Evolutionary conservation across 345 rosid genomes (phyloP), one percentile per base, ranked within the genome.

Genomic region (Laguncularia racemosa): DNA sequence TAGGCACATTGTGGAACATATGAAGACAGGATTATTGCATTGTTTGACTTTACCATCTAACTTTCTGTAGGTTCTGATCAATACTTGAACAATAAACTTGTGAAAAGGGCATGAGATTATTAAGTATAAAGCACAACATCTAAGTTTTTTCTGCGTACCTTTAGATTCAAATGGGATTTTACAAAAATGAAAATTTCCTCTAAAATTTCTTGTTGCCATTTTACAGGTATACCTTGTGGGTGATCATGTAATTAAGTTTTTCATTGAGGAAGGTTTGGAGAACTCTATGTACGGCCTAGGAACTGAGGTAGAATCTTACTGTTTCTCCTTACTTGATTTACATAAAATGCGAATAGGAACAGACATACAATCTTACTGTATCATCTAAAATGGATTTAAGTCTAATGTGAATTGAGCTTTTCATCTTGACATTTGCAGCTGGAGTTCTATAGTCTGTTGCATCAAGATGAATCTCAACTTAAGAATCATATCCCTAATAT

Each of bases 251-350:
- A 78, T 89, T 54, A 92, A 92, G 76, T 73, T 92, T 58, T 84
- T 79, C 68, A 90, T 80, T 47, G 98, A 92, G 81, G 93, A 68
- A 54, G 98, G 98, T 40, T 64, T 81, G 59, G 96, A 92, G 76
- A 67, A 83, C 62, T 74, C 95, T 53, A 59, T 92, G 71, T 75
- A 86, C 56, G 73, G 93, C 68, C 78, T 92, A 69, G 98, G 96
- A 67, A 78, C 91, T 50, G 98, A 92, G 98, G 98, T 80, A 79
- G 47, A 54, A 13, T 57, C 44, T 59, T 44, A 16, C 48, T 48
- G 40, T 23, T 33, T 33, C 26, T 59, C 12, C 61, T 53, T 52
- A 19, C 43, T 28, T 60, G 60, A 38, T 60, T 57, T 45, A 50
- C 55, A 57, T 60, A 26, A 49, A 6, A 33, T 33, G 40, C 7